Evolutionary conservation across 202 grass and related monocot species (phyloP).

Genomic region (Musa balbisiana): DNA sequence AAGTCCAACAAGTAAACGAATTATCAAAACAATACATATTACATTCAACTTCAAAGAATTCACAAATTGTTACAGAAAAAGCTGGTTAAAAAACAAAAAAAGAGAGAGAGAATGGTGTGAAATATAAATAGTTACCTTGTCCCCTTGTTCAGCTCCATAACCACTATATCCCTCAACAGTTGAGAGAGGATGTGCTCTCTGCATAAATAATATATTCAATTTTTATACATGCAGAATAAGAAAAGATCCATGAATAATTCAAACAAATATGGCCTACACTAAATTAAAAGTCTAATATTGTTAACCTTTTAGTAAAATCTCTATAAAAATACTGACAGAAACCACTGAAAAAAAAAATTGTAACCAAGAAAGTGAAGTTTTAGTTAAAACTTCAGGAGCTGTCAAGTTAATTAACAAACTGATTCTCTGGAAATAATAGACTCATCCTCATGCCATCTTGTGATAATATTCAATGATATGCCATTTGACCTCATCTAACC

Average conservation of each 20-base stretch:
- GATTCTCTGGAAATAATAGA: no score
- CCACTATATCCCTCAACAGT: constrained; percentile 78
- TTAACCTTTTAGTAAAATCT: no score
- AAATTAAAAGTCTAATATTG: no score
- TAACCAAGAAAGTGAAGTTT: not conserved
- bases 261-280: not conserved
- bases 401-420: no score
- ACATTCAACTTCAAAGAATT: not conserved
- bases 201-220: not conserved
- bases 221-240: not conserved
- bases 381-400: no score
- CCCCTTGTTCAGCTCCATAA: constrained; percentile 94
- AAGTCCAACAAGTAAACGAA: constrained; percentile 1
- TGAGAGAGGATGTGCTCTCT: constrained; percentile 65
- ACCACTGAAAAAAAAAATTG: not conserved
- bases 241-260: not conserved
- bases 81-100: not conserved
- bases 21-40: not conserved
- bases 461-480: not conserved
- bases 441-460: not conserved
- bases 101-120: not conserved
- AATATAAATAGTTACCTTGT: constrained; percentile 50
- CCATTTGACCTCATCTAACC: not conserved
- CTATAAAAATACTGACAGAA: no score
- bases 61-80: not conserved